A percentile compares a stretch with the other conserved stretches of the same genome.
Evolutionary conservation across 2,329 filamentous ascomycete genomes (phyloP).

Genomic region (Neonectria neomacrospora): DNA sequence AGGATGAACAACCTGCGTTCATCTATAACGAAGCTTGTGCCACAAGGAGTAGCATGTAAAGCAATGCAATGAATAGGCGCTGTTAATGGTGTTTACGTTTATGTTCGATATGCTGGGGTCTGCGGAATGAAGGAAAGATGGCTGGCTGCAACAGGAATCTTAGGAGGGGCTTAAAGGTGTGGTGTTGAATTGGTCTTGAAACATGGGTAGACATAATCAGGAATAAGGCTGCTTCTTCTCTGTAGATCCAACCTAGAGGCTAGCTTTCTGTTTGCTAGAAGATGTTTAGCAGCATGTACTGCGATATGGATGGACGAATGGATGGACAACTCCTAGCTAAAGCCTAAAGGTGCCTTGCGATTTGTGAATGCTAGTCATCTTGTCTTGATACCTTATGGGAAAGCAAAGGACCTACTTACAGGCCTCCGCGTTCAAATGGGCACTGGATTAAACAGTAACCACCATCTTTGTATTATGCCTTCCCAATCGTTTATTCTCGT

Average conservation of each 20-base stretch:
- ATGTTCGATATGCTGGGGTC: slow-evolving; percentile 29
- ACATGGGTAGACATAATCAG: slow-evolving; percentile 21
- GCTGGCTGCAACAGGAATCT: slow-evolving; percentile 23
- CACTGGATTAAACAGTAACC: neutral
- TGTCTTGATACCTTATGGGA: neutral
- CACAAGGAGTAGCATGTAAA: slow-evolving; percentile 29
- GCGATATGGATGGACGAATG: neutral
- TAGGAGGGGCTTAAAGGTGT: slow-evolving; percentile 27
- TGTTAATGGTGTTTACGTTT: slow-evolving; percentile 21
- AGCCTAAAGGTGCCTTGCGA: neutral
- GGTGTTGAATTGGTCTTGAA: slow-evolving; percentile 17
- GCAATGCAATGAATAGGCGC: slow-evolving; percentile 30
- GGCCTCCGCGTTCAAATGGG: neutral
- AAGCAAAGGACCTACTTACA: neutral
- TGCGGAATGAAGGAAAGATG: slow-evolving; percentile 12
- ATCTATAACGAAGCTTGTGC: neutral
- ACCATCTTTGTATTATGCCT: neutral
- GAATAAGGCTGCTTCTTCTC: slow-evolving; percentile 7
- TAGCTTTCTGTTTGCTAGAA: neutral
- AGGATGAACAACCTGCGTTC: slow-evolving; percentile 41
- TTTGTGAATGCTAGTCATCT: neutral
- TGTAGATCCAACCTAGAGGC: neutral
- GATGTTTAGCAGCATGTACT: neutral
- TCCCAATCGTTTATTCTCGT: neutral
- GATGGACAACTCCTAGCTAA: neutral